Percentiles rank a stretch among this genome's conserved stretches.
These are phyloP conservation scores for Rhodomyrtus tomentosa DNA, from an alignment of 345 rosid genomes.

Conservation along the genomic window DNA sequence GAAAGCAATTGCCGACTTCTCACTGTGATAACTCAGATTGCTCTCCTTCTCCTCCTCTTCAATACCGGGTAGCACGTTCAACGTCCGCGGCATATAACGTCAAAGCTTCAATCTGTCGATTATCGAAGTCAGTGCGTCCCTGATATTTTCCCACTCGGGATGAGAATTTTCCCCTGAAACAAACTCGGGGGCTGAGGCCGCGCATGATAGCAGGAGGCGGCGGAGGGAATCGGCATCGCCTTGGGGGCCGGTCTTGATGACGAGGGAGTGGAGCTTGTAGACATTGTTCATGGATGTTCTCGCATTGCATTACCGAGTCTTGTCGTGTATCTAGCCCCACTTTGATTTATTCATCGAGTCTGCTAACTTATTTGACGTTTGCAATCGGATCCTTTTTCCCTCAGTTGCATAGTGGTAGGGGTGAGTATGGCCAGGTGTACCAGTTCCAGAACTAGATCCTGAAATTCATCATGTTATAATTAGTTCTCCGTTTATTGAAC, in stretches of 20 bases:
- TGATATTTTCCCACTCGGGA: conserved; percentile 15
- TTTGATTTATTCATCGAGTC: neutral
- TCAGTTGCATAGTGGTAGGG: neutral
- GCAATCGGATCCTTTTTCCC: neutral
- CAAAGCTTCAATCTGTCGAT: conserved; percentile 12
- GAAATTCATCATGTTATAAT: no score
- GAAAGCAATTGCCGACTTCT: conserved; percentile 42
- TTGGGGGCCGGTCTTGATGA: conserved; percentile 11
- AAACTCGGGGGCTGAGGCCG: conserved; percentile 19
- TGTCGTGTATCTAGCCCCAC: neutral
- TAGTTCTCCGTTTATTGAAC: no score
- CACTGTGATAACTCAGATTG: conserved; percentile 32
- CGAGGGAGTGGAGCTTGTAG: conserved; percentile 11
- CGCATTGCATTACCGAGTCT: no score
- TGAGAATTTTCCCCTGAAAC: conserved; percentile 35
- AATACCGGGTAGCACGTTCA: conserved; percentile 29
- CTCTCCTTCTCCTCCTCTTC: conserved; percentile 51
- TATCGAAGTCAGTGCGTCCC: conserved; percentile 8
- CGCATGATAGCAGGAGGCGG: conserved; percentile 8
- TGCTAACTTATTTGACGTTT: neutral
- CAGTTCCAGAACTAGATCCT: no score
- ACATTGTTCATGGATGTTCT: conserved; percentile 3
- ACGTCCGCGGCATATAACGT: conserved; percentile 21
- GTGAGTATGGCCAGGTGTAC: no score
- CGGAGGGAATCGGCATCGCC: conserved; percentile 10